Evolutionary conservation across 257 asterid genomes (phyloP), one percentile per base, ranked within the genome.

Genomic region (Scutellaria baicalensis): DNA sequence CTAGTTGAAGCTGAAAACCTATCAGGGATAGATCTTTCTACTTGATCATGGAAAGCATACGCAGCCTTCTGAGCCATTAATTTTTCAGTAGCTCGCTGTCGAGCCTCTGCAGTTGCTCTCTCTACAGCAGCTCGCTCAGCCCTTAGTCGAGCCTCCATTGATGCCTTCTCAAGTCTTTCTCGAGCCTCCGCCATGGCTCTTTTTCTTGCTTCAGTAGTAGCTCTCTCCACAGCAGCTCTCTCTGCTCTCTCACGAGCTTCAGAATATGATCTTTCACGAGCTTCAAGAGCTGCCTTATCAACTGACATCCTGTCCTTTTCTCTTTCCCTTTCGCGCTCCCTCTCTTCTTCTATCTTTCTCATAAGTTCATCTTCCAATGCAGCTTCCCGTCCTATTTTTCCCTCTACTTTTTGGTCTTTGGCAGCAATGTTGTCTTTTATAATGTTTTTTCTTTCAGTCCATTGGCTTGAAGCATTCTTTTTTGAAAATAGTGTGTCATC

Each of bases 241-340:
- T 87, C 92, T 45, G 89, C 75, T 80, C 84, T 84, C 57, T 79
- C 95, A 64, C 84, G 89, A 74, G 86, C 81, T 68, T 84, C 98
- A 75, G 66, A 69, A 81, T 76, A 82, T 59, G 89, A 80, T 83
- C 82, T 90, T 74, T 84, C 90, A 73, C 77, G 84, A 79, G 86
- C 86, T 81, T 85, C 90, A 68, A 81, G 86, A 56, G 84, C 80
- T 18, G 80, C 89, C 44, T 70, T 86, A 67, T 85, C 90, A 74
- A 93, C 85, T 67, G 89, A 91, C 97, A 87, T 93, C 74, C 95
- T 82, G 73, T 93, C 97, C 84, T 93, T 93, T 74, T 91, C 97
- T 81, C 97, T 86, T 78, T 93, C 97, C 79, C 95, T 93, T 77
- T 90, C 94, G 77, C 98, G 78, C 75, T 88, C 97, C 83, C 88